Percentiles rank a stretch among this genome's conserved stretches.
phyloP scores from a whole-genome alignment of 2,329 filamentous ascomycete species.

The Whalleya microplaca region DNA sequence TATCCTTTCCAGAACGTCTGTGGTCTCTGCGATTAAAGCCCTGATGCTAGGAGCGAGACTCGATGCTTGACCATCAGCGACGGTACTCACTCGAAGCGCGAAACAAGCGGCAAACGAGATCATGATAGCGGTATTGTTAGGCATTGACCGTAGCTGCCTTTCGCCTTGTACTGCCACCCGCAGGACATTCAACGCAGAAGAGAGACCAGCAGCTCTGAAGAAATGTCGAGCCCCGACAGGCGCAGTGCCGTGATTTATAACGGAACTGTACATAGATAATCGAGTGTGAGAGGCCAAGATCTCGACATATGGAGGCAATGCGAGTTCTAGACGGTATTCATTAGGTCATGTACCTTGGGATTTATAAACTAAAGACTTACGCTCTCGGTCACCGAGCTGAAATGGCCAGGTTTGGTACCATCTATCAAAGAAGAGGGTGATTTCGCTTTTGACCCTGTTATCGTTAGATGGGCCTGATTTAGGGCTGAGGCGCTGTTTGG shows the following conservation, averaged over 20 bases:
- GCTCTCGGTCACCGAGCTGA: constrained; percentile 50
- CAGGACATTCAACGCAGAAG: constrained; percentile 75
- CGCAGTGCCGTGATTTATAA: constrained; percentile 75
- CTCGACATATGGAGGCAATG: constrained; percentile 73
- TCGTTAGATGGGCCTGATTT: neutral
- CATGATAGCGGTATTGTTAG: constrained; percentile 80
- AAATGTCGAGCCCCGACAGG: constrained; percentile 72
- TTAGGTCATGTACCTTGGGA: constrained; percentile 6
- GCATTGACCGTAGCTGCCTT: constrained; percentile 71
- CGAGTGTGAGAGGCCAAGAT: constrained; percentile 75
- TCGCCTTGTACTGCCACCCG: constrained; percentile 75
- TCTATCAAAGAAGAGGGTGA: constrained; percentile 38
- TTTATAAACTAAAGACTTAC: constrained; percentile 36
- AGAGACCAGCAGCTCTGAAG: constrained; percentile 72
- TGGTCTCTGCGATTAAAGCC: constrained; percentile 68
- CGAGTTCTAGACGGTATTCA: constrained; percentile 45
- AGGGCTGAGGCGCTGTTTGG: neutral
- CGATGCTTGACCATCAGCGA: constrained; percentile 57
- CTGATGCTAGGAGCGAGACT: constrained; percentile 66
- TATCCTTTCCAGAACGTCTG: constrained; percentile 69
- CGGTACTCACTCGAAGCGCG: constrained; percentile 65
- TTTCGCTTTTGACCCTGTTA: constrained; percentile 37
- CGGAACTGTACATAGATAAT: constrained; percentile 73
- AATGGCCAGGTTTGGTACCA: constrained; percentile 53
- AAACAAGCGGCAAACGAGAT: constrained; percentile 76